Percentiles rank a stretch among this genome's conserved stretches.
These are phyloP conservation scores for Peronospora tabacina DNA, from an alignment of 352 stramenopile species.

Conservation along the genomic window DNA sequence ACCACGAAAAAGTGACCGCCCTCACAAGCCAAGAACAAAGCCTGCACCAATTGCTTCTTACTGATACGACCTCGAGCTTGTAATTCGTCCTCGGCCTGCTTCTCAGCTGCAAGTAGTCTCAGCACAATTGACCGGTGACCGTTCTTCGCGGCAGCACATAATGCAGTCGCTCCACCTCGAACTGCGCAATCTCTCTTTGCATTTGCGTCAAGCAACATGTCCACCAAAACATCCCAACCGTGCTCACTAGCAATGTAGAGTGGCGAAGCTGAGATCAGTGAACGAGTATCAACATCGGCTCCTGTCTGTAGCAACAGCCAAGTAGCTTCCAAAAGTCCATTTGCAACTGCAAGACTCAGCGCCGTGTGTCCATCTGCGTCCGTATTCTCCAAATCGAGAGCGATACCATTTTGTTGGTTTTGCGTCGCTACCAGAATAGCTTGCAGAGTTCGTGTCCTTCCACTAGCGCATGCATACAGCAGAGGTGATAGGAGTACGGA, in stretches of 20 bases:
- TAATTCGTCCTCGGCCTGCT: constrained; percentile 12
- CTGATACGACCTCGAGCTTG: constrained; percentile 2
- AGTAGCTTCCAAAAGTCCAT: constrained; percentile 42
- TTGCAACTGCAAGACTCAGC: constrained; percentile 52
- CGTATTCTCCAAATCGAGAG: constrained; percentile 49
- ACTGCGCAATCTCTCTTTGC: constrained; percentile 38
- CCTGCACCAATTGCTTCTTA: constrained; percentile 40
- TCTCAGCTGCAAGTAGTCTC: constrained; percentile 42
- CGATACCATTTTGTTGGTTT: constrained; percentile 9
- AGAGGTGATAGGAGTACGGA: constrained; percentile 40
- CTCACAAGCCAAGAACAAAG: constrained; percentile 75
- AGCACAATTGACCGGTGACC: constrained; percentile 49
- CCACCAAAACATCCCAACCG: constrained; percentile 62
- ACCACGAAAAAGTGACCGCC: constrained; percentile 60
- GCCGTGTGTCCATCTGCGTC: constrained; percentile 53
- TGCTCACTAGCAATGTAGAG: constrained; percentile 74
- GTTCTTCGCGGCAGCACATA: constrained; percentile 76
- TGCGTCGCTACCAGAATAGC: constrained; percentile 30
- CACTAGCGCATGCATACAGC: constrained; percentile 54
- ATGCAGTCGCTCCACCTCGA: constrained; percentile 46
- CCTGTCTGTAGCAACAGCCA: constrained; percentile 39
- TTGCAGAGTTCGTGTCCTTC: constrained; percentile 39
- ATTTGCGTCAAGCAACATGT: constrained; percentile 42
- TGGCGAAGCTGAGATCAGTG: constrained; percentile 53
- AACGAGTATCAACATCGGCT: constrained; percentile 54